phyloP scores from a whole-genome alignment of 441 rosid species.

The Erodium moschatum region DNA sequence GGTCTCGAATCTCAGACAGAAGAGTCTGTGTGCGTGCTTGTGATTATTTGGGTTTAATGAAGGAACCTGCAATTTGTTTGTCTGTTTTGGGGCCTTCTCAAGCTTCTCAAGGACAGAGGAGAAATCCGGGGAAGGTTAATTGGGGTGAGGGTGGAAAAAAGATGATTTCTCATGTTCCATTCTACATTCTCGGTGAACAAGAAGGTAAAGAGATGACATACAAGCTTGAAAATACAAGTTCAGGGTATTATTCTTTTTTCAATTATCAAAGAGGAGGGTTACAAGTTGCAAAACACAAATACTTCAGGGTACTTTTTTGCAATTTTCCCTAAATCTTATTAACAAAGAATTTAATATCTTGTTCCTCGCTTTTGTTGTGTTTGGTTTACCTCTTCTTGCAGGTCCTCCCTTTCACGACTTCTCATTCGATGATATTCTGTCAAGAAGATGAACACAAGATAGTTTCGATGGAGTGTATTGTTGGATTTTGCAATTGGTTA shows the following conservation, averaged over 20 bases:
- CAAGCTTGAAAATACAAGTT: no score
- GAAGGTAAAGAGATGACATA: constrained; percentile 42
- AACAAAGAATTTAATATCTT: background rate
- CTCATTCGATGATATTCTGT: constrained; percentile 58
- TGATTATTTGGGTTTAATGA: constrained; percentile 80
- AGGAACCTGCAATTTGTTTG: constrained; percentile 69
- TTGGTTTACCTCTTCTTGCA: constrained; percentile 24
- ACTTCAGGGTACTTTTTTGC: no score
- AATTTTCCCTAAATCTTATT: no score
- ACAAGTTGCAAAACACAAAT: no score
- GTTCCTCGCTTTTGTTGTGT: background rate
- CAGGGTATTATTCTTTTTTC: no score
- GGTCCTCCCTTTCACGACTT: constrained; percentile 95
- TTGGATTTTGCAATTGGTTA: constrained; percentile 7
- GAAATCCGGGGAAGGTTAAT: constrained; percentile 58
- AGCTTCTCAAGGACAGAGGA: constrained; percentile 35
- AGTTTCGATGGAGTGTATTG: constrained; percentile 8
- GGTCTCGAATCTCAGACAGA: constrained; percentile 72
- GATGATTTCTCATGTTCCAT: constrained; percentile 70
- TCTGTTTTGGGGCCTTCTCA: constrained; percentile 70
- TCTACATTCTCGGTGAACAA: constrained; percentile 73
- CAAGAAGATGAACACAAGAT: constrained; percentile 31
- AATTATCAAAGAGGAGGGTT: no score
- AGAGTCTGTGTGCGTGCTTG: constrained; percentile 78
- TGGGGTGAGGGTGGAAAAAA: constrained; percentile 71